A percentile compares a stretch with the other conserved stretches of the same genome.
These are phyloP conservation scores for Epichloe sylvatica DNA, from an alignment of 2,329 filamentous ascomycete species.

Conservation along the genomic window DNA sequence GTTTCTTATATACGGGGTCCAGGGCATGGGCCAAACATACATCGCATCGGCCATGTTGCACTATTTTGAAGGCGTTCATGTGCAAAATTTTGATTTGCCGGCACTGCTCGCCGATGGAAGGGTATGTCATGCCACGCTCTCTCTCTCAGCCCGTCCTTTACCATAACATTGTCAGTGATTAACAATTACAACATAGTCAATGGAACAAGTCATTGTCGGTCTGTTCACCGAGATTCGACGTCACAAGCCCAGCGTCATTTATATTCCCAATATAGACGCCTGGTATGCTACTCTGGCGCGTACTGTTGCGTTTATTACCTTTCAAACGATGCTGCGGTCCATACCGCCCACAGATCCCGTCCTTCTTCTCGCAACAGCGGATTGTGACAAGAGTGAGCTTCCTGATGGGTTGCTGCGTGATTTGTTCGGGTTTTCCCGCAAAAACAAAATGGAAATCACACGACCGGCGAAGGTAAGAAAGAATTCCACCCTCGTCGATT, in stretches of 20 bases:
- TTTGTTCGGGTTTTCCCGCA: slow-evolving; percentile 73
- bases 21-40: slow-evolving; percentile 91
- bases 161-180: neutral
- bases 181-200: slow-evolving; percentile 33
- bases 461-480: slow-evolving; percentile 47
- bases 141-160: neutral
- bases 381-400: slow-evolving; percentile 49
- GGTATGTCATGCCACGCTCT: slow-evolving; percentile 29
- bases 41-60: slow-evolving; percentile 74
- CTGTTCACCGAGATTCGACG: slow-evolving; percentile 85
- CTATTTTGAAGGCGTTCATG: slow-evolving; percentile 83
- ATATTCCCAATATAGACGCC: slow-evolving; percentile 75
- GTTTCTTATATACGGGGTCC: slow-evolving; percentile 64
- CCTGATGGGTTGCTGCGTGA: slow-evolving; percentile 53
- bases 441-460: slow-evolving; percentile 58
- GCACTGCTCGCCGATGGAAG: slow-evolving; percentile 75
- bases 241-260: slow-evolving; percentile 92
- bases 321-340: slow-evolving; percentile 65
- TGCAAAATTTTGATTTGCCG: slow-evolving; percentile 86
- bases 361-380: slow-evolving; percentile 72
- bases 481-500: neutral
- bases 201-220: slow-evolving; percentile 79
- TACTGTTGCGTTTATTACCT: slow-evolving; percentile 63
- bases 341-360: slow-evolving; percentile 86
- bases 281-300: slow-evolving; percentile 59